These are phyloP conservation scores for Schwanniomyces pseudopolymorphus DNA, from an alignment of 805 yeast species.

Conservation along the genomic window DNA sequence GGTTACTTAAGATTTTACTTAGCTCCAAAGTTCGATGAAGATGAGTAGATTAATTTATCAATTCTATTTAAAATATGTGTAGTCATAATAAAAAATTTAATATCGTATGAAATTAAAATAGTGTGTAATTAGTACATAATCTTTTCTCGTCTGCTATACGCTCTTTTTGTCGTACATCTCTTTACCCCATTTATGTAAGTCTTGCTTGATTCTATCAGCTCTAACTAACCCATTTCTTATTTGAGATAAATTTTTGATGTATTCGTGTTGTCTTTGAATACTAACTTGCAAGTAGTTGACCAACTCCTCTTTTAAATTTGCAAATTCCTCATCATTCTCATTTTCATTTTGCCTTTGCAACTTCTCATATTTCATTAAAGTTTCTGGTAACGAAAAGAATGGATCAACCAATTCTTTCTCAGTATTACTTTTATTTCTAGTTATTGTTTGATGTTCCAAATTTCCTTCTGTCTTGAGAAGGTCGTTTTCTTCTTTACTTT, in stretches of 20 bases:
- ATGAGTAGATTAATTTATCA: slow-evolving; percentile 38
- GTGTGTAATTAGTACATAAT: not conserved
- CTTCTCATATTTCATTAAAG: slow-evolving; percentile 32
- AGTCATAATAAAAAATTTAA: not conserved
- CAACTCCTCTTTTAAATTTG: slow-evolving; percentile 63
- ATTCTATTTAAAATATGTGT: not conserved
- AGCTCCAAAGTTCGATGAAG: slow-evolving; percentile 97
- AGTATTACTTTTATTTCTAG: slow-evolving; percentile 3
- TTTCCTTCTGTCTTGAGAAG: not conserved
- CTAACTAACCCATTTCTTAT: slow-evolving; percentile 74
- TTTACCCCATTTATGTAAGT: slow-evolving; percentile 77
- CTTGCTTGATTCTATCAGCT: slow-evolving; percentile 72
- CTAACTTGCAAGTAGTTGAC: slow-evolving; percentile 44
- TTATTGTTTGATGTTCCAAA: not conserved
- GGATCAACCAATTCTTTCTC: slow-evolving; percentile 32
- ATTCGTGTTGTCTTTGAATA: slow-evolving; percentile 66
- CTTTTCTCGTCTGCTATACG: slow-evolving; percentile 6
- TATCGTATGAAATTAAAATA: not conserved
- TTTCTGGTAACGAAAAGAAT: slow-evolving; percentile 57
- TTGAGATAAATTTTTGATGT: slow-evolving; percentile 71
- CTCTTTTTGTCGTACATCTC: slow-evolving; percentile 63
- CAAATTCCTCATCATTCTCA: slow-evolving; percentile 24
- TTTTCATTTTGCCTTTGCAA: slow-evolving; percentile 17
- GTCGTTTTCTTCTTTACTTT: slow-evolving; percentile 5
- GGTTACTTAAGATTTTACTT: slow-evolving; percentile 94